Evolutionary conservation across 306 rosid species (phyloP).

Genomic region (Prunus salicina): DNA sequence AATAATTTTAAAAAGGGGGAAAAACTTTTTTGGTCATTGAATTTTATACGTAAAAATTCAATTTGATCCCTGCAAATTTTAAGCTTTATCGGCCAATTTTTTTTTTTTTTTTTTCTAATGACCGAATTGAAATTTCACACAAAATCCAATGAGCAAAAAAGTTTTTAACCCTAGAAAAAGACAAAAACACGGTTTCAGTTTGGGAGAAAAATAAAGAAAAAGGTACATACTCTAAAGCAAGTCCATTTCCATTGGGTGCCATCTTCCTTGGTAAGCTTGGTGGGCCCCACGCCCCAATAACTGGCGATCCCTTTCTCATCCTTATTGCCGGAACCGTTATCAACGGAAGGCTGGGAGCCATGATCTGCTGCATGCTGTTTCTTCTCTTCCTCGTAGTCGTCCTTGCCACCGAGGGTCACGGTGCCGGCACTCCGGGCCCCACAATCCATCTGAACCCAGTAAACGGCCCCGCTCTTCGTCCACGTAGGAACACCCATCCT

Average conservation of each 20-base stretch:
- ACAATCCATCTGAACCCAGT: background rate
- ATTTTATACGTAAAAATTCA: too few species aligned
- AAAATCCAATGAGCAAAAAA: too few species aligned
- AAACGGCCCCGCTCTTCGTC: background rate
- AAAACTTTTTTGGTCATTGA: too few species aligned
- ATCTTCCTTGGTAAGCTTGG: conserved; percentile 39
- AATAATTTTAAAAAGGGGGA: too few species aligned
- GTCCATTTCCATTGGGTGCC: conserved; percentile 77
- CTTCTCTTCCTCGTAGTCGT: conserved; percentile 10
- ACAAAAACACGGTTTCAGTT: too few species aligned
- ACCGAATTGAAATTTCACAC: too few species aligned
- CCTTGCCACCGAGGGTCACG: conserved; percentile 11
- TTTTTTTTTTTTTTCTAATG: too few species aligned
- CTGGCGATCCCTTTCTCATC: conserved; percentile 34
- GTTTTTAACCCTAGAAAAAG: too few species aligned
- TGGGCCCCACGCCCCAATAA: conserved; percentile 58
- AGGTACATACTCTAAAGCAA: conserved; percentile 54
- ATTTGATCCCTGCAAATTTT: too few species aligned
- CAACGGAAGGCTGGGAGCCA: background rate
- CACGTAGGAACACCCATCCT: background rate
- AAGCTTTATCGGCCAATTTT: too few species aligned
- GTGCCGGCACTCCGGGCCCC: conserved; percentile 16
- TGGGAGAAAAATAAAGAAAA: too few species aligned
- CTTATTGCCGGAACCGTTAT: conserved; percentile 14
- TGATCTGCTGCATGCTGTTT: conserved; percentile 5